Evolutionary conservation across 1,139 yeast species (phyloP).

Genomic region (Saccharomyces hybrid): DNA sequence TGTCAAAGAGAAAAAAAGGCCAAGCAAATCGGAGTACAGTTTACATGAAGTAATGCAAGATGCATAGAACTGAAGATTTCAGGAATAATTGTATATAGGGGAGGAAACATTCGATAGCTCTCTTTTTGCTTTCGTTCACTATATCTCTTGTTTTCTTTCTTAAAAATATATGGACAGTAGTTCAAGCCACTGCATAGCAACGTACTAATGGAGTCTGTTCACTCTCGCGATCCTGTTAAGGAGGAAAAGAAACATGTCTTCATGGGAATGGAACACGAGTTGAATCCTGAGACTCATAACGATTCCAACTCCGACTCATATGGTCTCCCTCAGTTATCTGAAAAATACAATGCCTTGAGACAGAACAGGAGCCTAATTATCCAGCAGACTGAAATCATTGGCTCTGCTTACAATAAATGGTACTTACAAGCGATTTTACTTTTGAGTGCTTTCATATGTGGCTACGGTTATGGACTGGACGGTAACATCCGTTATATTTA

Average conservation of each 20-base stretch:
- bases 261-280: background rate
- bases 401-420: constrained; percentile 19
- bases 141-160: background rate
- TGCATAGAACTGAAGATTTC: background rate
- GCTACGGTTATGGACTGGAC: constrained; percentile 65
- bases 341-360: background rate
- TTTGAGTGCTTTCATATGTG: constrained; percentile 47
- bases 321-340: background rate
- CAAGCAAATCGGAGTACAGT: background rate
- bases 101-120: background rate
- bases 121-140: background rate
- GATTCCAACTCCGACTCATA: background rate
- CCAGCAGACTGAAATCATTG: constrained; percentile 18
- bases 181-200: background rate
- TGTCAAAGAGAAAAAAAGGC: background rate
- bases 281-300: background rate
- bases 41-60: background rate
- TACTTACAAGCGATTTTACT: constrained; percentile 21
- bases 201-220: background rate
- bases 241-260: background rate
- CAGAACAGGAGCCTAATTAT: constrained; percentile 8
- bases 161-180: background rate
- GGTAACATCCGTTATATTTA: constrained; percentile 43
- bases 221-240: background rate
- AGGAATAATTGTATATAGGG: background rate